Conservation (phyloP, 2,329 filamentous ascomycete genomes). For the Penicillium sp. region DNA sequence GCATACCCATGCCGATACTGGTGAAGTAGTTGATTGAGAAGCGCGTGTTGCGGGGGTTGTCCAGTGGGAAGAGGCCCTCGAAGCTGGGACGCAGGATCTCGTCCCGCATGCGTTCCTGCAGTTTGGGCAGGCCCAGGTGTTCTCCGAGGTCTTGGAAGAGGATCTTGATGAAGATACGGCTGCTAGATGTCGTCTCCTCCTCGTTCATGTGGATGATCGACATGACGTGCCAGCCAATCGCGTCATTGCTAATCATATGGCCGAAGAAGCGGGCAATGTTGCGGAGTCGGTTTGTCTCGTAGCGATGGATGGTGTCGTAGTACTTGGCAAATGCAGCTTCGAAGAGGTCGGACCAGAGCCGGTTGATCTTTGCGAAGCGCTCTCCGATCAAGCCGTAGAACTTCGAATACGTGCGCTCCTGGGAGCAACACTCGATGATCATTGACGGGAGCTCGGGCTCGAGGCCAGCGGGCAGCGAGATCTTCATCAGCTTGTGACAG, state of each 20-base stretch:
- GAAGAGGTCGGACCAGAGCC: slow-evolving; percentile 87
- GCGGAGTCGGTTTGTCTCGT: slow-evolving; percentile 86
- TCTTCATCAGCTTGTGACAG: slow-evolving; percentile 91
- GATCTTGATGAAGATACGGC: slow-evolving; percentile 97
- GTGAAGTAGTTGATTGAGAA: slow-evolving; percentile 99
- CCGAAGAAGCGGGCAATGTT: slow-evolving; percentile 95
- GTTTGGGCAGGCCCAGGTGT: slow-evolving; percentile 70
- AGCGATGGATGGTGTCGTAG: slow-evolving; percentile 94
- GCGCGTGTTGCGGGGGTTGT: slow-evolving; percentile 79
- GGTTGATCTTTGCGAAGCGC: slow-evolving; percentile 89
- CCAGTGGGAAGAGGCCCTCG: slow-evolving; percentile 77
- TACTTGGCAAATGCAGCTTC: slow-evolving; percentile 84
- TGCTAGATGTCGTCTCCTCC: slow-evolving; percentile 91
- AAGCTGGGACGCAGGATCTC: slow-evolving; percentile 69
- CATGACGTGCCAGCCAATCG: slow-evolving; percentile 84
- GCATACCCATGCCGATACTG: slow-evolving; percentile 85
- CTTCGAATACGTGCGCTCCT: slow-evolving; percentile 94
- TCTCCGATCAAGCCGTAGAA: slow-evolving; percentile 94
- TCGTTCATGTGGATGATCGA: slow-evolving; percentile 82
- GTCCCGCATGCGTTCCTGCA: slow-evolving; percentile 68
- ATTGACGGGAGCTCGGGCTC: slow-evolving; percentile 89
- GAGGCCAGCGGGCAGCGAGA: slow-evolving; percentile 75
- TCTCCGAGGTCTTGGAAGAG: slow-evolving; percentile 86
- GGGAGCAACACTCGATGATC: slow-evolving; percentile 93
- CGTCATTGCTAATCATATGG: slow-evolving; percentile 77